These are phyloP conservation scores for Arthromyces matolae DNA, from an alignment of 768 basidiomycete genomes.

Conservation along the genomic window DNA sequence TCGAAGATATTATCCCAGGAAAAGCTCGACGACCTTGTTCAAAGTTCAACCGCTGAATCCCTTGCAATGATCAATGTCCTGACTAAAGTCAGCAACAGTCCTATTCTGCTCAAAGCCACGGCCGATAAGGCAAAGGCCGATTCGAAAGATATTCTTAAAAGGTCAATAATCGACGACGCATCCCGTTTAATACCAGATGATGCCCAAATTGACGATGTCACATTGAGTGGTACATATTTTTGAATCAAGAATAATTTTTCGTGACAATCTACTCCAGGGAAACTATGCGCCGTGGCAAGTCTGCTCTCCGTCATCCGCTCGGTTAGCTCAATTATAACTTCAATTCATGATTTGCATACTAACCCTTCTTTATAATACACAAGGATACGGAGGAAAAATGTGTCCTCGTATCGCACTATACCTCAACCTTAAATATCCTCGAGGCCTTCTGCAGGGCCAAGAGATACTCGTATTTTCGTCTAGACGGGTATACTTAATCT, in stretches of 20 bases:
- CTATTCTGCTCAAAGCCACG: slow-evolving; percentile 79
- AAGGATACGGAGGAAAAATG: slow-evolving; percentile 92
- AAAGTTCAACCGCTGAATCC: slow-evolving; percentile 71
- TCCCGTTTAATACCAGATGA: slow-evolving; percentile 56
- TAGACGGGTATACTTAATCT: slow-evolving; percentile 67
- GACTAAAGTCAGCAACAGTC: slow-evolving; percentile 92
- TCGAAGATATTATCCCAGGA: slow-evolving; percentile 68
- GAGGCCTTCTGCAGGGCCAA: slow-evolving; percentile 80
- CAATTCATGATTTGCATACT: not conserved
- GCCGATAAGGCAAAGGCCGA: slow-evolving; percentile 56
- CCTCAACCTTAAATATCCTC: slow-evolving; percentile 87
- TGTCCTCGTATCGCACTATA: slow-evolving; percentile 95
- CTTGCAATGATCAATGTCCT: slow-evolving; percentile 76
- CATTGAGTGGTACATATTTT: slow-evolving; percentile 65
- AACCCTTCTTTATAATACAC: too few relatives aligned
- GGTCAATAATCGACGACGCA: slow-evolving; percentile 55
- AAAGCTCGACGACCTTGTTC: slow-evolving; percentile 63
- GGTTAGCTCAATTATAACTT: slow-evolving; percentile 31
- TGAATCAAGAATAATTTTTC: not conserved
- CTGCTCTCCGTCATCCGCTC: slow-evolving; percentile 59
- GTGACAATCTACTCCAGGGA: slow-evolving; percentile 48
- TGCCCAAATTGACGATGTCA: slow-evolving; percentile 64
- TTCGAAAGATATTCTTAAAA: slow-evolving; percentile 36
- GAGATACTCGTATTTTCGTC: slow-evolving; percentile 73
- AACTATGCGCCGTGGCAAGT: slow-evolving; percentile 62